phyloP scores from a whole-genome alignment of 306 rosid species.

The Amphicarpaea edgeworthii region DNA sequence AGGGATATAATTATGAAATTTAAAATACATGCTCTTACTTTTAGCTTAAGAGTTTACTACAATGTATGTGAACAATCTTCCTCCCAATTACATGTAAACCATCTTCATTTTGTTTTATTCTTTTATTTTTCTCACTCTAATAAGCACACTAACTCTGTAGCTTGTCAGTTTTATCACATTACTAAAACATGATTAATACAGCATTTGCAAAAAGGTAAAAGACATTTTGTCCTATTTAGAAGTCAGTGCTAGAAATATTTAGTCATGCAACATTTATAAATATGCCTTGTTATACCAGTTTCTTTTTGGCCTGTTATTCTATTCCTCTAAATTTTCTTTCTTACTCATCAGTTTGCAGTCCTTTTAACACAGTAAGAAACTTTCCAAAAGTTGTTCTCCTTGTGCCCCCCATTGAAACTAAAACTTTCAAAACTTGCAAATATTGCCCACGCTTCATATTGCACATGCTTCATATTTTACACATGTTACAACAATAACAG shows the following conservation, averaged over 20 bases:
- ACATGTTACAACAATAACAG: not conserved
- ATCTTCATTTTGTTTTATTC: not conserved
- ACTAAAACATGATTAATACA: slow-evolving; percentile 8
- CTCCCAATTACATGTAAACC: slow-evolving; percentile 21
- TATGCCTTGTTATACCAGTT: slow-evolving; percentile 7
- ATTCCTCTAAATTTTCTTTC: slow-evolving; percentile 6
- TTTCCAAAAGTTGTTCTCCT: not conserved
- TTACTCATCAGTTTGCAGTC: slow-evolving; percentile 9
- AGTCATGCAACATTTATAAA: slow-evolving; percentile 19
- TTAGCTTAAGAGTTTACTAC: slow-evolving; percentile 9
- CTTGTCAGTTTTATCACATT: not conserved
- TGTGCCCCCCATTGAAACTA: slow-evolving; percentile 10
- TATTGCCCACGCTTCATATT: not conserved
- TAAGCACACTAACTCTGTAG: not conserved
- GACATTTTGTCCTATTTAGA: slow-evolving; percentile 31
- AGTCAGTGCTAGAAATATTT: slow-evolving; percentile 7
- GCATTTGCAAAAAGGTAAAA: slow-evolving; percentile 17
- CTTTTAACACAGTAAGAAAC: slow-evolving; percentile 6
- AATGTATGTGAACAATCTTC: slow-evolving; percentile 13
- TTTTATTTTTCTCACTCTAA: not conserved
- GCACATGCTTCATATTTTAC: not conserved
- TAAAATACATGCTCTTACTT: slow-evolving; percentile 17
- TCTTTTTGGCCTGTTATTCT: slow-evolving; percentile 9
- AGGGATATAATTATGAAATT: slow-evolving; percentile 24
- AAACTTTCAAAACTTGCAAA: not conserved